Conservation (phyloP, 2,329 filamentous ascomycete species). For the Colletotrichum tofieldiae region DNA sequence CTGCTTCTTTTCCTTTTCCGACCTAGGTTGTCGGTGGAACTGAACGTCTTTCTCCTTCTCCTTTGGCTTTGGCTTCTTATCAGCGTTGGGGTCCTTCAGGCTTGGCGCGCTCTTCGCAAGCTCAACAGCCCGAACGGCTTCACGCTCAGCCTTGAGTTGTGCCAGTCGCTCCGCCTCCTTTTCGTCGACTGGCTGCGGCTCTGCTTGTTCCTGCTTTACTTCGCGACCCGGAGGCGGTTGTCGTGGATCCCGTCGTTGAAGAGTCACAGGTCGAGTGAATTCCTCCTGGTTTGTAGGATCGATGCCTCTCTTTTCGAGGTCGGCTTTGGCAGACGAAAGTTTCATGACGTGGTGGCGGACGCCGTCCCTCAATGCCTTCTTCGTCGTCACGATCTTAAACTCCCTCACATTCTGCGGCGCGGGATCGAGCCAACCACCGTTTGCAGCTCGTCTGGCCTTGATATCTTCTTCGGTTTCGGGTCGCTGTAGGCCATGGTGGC, state of each 20-base stretch:
- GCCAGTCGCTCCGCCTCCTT: conserved; percentile 77
- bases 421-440: conserved; percentile 73
- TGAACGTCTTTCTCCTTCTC: conserved; percentile 88
- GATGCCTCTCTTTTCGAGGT: conserved; percentile 69
- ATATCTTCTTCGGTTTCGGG: conserved; percentile 47
- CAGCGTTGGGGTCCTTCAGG: conserved; percentile 68
- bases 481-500: conserved; percentile 31
- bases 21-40: conserved; percentile 84
- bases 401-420: conserved; percentile 58
- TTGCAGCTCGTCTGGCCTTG: conserved; percentile 45
- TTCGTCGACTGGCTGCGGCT: conserved; percentile 64
- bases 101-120: conserved; percentile 94
- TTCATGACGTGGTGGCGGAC: conserved; percentile 91
- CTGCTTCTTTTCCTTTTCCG: conserved; percentile 85
- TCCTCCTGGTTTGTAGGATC: conserved; percentile 81
- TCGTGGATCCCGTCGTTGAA: conserved; percentile 90
- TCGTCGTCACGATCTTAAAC: conserved; percentile 82
- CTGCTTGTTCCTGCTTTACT: conserved; percentile 71
- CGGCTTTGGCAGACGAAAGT: conserved; percentile 72
- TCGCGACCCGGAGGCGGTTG: conserved; percentile 76
- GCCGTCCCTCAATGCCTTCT: conserved; percentile 83
- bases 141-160: conserved; percentile 82
- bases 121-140: conserved; percentile 88
- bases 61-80: conserved; percentile 75
- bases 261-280: conserved; percentile 88